Conservation (phyloP, 1,284 basidiomycete genomes). For the Rhodotorula glutinis region DNA sequence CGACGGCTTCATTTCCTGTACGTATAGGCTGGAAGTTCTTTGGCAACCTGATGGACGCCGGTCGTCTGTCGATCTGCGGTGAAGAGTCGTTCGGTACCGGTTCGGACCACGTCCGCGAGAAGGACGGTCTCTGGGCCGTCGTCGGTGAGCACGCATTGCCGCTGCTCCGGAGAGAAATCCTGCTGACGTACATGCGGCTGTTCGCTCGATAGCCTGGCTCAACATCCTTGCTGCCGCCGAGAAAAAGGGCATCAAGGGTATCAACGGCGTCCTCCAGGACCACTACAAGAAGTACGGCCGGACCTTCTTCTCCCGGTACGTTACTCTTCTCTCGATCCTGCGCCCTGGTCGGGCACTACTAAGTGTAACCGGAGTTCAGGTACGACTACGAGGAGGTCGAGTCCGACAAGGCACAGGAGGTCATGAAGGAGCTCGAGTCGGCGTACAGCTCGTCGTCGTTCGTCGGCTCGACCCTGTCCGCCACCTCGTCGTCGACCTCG, state of each 20-base stretch:
- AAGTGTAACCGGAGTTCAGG: not conserved
- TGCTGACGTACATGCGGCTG: no score
- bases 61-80: conserved; percentile 92
- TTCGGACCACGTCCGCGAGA: conserved; percentile 98
- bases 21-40: conserved; percentile 99
- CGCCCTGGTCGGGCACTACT: no score
- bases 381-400: conserved; percentile 99
- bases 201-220: conserved; percentile 74
- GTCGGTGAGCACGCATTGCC: conserved; percentile 59
- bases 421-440: conserved; percentile 74
- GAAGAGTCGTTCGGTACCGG: conserved; percentile 99
- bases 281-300: conserved; percentile 94
- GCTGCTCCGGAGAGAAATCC: no score
- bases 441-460: conserved; percentile 65
- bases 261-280: conserved; percentile 79
- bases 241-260: conserved; percentile 70
- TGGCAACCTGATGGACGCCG: conserved; percentile 98
- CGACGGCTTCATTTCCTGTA: no score
- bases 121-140: conserved; percentile 97
- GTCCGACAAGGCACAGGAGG: conserved; percentile 78
- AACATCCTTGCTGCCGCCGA: conserved; percentile 94
- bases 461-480: conserved; percentile 63
- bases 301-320: conserved; percentile 85
- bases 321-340: not conserved
- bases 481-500: conserved; percentile 60